These are phyloP conservation scores for Monosporascus cannonballus DNA, from an alignment of 2,329 filamentous ascomycete species.

Conservation along the genomic window DNA sequence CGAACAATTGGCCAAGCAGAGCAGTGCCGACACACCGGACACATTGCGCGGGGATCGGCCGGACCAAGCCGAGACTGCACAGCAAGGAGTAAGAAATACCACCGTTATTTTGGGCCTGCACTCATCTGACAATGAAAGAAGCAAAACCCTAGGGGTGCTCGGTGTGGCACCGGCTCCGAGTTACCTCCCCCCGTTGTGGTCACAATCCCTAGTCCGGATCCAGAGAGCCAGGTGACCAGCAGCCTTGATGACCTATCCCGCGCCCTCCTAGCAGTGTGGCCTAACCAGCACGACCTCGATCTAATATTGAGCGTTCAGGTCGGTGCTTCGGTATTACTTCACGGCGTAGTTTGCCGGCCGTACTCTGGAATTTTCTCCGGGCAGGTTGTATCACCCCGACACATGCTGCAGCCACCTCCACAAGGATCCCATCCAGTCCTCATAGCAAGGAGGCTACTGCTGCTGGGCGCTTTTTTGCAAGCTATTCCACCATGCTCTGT, in stretches of 20 bases:
- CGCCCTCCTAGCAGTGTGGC: conserved; percentile 32
- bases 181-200: neutral
- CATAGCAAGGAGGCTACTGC: conserved; percentile 35
- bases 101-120: too few species aligned
- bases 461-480: conserved; percentile 32
- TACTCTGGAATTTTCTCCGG: conserved; percentile 16
- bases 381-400: conserved; percentile 16
- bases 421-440: conserved; percentile 28
- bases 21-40: neutral
- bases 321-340: conserved; percentile 25
- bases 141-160: neutral
- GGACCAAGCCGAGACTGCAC: neutral
- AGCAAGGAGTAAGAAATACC: neutral
- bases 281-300: conserved; percentile 29
- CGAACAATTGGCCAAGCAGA: conserved; percentile 19
- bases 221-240: conserved; percentile 1
- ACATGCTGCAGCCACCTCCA: conserved; percentile 27
- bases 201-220: neutral
- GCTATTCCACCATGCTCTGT: conserved; percentile 13
- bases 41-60: neutral
- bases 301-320: conserved; percentile 27
- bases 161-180: neutral
- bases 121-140: neutral
- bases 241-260: conserved; percentile 20
- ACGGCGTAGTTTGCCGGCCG: conserved; percentile 30